These are phyloP conservation scores for Fusarium cyanostomum DNA, from an alignment of 2,329 filamentous ascomycete genomes.

Conservation along the genomic window DNA sequence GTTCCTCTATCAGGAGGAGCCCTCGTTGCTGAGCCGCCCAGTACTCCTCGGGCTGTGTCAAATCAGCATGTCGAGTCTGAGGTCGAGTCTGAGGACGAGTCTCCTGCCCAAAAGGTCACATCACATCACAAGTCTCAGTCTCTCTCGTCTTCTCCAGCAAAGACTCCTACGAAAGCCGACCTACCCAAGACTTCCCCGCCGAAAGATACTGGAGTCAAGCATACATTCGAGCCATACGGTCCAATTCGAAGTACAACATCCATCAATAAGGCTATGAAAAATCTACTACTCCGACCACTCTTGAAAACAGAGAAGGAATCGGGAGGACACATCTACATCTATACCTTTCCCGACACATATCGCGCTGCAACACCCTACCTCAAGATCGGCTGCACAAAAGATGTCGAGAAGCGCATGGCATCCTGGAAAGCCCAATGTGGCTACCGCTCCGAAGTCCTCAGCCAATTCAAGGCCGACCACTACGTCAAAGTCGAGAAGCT, in stretches of 20 bases:
- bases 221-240: conserved; percentile 34
- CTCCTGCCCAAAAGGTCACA: neutral
- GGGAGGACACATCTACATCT: conserved; percentile 41
- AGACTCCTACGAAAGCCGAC: neutral
- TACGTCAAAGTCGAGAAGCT: conserved; percentile 44
- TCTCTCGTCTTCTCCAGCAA: neutral
- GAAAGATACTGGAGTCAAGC: conserved; percentile 1
- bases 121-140: neutral
- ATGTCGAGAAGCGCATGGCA: conserved; percentile 38
- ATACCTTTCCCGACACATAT: conserved; percentile 34
- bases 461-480: conserved; percentile 22
- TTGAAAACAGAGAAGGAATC: neutral
- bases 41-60: neutral
- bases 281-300: conserved; percentile 18
- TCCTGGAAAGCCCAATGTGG: conserved; percentile 36
- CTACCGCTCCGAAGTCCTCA: conserved; percentile 37
- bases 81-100: neutral
- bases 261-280: conserved; percentile 33
- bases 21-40: neutral
- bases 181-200: neutral
- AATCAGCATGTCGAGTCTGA: neutral
- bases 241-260: neutral
- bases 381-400: conserved; percentile 45
- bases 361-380: conserved; percentile 28
- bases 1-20: neutral